phyloP scores from a whole-genome alignment of 169 alveolate species.

The Neospora caninum region DNA sequence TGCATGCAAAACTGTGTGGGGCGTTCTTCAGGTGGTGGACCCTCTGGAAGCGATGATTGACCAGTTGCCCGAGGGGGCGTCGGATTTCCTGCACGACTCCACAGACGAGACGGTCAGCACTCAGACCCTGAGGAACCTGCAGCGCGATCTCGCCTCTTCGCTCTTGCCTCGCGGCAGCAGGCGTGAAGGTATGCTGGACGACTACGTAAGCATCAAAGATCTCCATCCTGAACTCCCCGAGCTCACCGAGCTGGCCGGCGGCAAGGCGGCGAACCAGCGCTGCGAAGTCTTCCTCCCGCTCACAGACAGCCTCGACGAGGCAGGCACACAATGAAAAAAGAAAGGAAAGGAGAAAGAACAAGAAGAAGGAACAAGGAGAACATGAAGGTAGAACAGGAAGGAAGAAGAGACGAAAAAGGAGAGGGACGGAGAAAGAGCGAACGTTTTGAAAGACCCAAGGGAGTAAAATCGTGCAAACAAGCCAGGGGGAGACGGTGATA shows the following conservation, averaged over 20 bases:
- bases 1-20: not conserved
- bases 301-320: not conserved
- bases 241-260: conserved; percentile 26
- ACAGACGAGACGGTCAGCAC: not conserved
- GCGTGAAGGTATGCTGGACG: conserved; percentile 34
- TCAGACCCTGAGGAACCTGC: conserved; percentile 15
- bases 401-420: not conserved
- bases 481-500: too few species aligned
- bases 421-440: too few species aligned
- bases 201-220: conserved; percentile 2
- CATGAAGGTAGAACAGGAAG: not conserved
- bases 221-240: conserved; percentile 16
- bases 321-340: not conserved
- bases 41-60: conserved; percentile 18
- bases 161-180: not conserved
- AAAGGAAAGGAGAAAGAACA: not conserved
- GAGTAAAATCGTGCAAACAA: too few species aligned
- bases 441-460: too few species aligned
- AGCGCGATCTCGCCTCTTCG: not conserved
- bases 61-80: conserved; percentile 28
- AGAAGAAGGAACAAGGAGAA: not conserved
- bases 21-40: not conserved
- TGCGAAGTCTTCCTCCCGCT: conserved; percentile 44
- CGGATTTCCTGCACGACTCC: conserved; percentile 22
- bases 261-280: conserved; percentile 29